Base-by-base conservation (phyloP, 2,329 filamentous ascomycete species). In the Claviceps fusiformis region DNA sequence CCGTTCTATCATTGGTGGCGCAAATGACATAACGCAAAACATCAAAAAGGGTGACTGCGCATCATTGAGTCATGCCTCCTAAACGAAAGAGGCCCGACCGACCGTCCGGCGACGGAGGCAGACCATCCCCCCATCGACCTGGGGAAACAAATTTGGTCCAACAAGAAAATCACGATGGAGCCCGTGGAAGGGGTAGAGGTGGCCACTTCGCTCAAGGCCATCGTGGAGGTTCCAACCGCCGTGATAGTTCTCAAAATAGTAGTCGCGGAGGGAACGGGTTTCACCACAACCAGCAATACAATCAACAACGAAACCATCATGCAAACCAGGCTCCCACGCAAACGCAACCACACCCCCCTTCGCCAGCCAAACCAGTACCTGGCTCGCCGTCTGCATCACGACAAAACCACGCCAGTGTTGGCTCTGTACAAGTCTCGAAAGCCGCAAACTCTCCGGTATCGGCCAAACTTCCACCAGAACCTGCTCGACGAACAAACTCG, bases 111-210 rank as follows among this genome's bases (percentile, higher is more conserved):
- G 78, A 82, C 56, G 73, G 70, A 55, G 70, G 69, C 59, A 74
- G 82, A 57, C 81, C 81, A 24, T 78, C 82, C 52, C 82, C 83
- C 53, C 81, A 85, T 68, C 79, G 81, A 39, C 81, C 82, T 50
- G 75, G 73, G 53, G 78, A 83, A 61, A 76, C 76, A 7, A 64
- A 69, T 44, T 64, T 82, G 54, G 79, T 71, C 47, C 80, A 82
- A 59, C 79, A 83, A 65, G 81, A 85, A 54, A 69, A 77, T 68
- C 75, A 77, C 59, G 74, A 79, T 63, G 71, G 70, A 44, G 68
- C 70, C 60, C 73, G 78, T 56, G 71, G 73, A n/a, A 69, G 76
- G 59, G 58, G 58, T n/a, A 24, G 71, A 49, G 73, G 75, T 61
- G 68, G 76, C 61, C 68, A 67, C 54, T 73, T 77, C 53, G 76